Percentiles rank a stretch among this genome's conserved stretches.
These are phyloP conservation scores for Hsuehochloa calcarea DNA, from an alignment of 176 grass and related monocot species.

Conservation along the genomic window DNA sequence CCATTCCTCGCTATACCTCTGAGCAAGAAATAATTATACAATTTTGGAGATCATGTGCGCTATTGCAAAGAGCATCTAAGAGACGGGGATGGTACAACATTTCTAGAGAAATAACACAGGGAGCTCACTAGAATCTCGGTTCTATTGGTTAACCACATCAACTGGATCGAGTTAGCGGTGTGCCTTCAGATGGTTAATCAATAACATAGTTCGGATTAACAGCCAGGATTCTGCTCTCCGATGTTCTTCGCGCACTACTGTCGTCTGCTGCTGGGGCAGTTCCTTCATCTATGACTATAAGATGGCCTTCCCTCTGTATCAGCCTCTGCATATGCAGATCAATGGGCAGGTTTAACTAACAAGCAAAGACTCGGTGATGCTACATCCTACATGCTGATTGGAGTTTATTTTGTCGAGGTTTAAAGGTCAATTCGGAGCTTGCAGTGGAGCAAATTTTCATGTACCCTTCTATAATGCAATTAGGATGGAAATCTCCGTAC, in stretches of 20 bases:
- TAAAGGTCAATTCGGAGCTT: not conserved
- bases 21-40: slow-evolving; percentile 6
- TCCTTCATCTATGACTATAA: slow-evolving; percentile 93
- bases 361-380: not conserved
- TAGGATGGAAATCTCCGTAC: not conserved
- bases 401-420: not conserved
- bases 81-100: slow-evolving; percentile 17
- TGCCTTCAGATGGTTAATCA: slow-evolving; percentile 44
- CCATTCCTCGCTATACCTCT: not conserved
- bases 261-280: slow-evolving; percentile 35
- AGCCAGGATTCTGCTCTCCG: slow-evolving; percentile 71
- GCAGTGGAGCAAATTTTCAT: not conserved
- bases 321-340: slow-evolving; percentile 65
- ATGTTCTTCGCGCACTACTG: slow-evolving; percentile 29
- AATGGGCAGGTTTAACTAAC: not conserved
- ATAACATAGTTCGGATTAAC: slow-evolving; percentile 93
- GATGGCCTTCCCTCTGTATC: slow-evolving; percentile 92
- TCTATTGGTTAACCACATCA: slow-evolving; percentile 10
- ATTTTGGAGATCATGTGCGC: not conserved
- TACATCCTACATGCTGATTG: not conserved
- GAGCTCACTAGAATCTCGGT: not conserved
- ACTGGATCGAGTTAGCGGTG: slow-evolving; percentile 7
- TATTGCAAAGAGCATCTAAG: not conserved
- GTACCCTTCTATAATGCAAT: not conserved
- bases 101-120: not conserved